Evolutionary conservation across 495 filamentous ascomycete genomes (phyloP), one percentile per base, ranked within the genome.

Genomic region (Hypoxylon trugodes): DNA sequence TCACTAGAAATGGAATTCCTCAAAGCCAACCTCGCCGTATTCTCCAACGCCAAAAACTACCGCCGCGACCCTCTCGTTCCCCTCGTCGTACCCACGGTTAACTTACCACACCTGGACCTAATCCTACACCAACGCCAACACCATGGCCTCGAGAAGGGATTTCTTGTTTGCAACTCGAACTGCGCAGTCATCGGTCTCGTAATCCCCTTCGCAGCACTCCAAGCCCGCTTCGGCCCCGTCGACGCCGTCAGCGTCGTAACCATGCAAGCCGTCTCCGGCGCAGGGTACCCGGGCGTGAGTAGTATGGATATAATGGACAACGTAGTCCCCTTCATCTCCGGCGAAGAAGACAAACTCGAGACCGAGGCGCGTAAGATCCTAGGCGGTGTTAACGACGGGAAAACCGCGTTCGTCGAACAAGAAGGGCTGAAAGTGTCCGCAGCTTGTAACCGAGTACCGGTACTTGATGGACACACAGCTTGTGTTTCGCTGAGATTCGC

Each of bases 1-100:
- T 16, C 66, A n/a, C n/a, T n/a, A 89, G 91, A 96, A 74, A 87
- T 86, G 82, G 86, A 86, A 66, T 94, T 95, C 76, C 82, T 92
- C 70, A 86, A 87, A 67, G 86, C 88, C 16, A 85, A 92, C 71
- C 82, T 93, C 22, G 84, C 86, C 61, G 89, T 94, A 65, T 95
- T 96, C 77, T 93, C 90, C 52, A 96, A 94, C 69, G 90, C 91
- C 4, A 95, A 95, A 80, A 94, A 94, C 82, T 88, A 92, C 80
- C 88, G 91, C 68, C 87, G 87, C 70, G 85, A 93, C 73, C 90
- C 90, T 13, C 79, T 89, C 30, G 89, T 92, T n/a, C 91, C 92
- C 3, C 83, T 96, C 61, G 86, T 96, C 48, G 90, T 96, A 25
- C 91, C 91, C 2, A 93, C 89, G 13, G 90, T 94, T 60, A 95